Conservation (phyloP, 352 stramenopile species). For the Globisporangium canariense region DNA sequence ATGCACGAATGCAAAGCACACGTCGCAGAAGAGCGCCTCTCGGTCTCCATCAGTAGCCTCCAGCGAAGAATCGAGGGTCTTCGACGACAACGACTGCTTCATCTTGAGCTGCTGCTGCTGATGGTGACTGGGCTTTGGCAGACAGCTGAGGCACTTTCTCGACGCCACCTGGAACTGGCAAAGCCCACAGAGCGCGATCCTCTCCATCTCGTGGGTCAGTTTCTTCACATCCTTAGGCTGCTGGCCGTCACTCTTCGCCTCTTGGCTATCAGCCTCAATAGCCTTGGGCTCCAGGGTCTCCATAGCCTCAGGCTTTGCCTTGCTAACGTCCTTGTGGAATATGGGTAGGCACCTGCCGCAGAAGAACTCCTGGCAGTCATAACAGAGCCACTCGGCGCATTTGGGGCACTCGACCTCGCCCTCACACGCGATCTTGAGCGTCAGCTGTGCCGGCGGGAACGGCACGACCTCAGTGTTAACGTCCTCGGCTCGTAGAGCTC, state of each 20-base stretch:
- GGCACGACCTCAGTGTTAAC: constrained; percentile 45
- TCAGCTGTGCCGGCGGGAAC: constrained; percentile 33
- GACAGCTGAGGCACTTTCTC: constrained; percentile 40
- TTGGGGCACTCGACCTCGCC: constrained; percentile 33
- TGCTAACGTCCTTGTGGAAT: constrained; percentile 31
- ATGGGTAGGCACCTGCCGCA: constrained; percentile 35
- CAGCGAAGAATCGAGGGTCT: too few species aligned
- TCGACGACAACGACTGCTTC: constrained; percentile 9
- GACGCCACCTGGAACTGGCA: constrained; percentile 68
- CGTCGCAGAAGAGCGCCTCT: constrained; percentile 55
- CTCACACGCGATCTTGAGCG: constrained; percentile 41
- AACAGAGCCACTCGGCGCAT: constrained; percentile 61
- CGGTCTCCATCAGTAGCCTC: too few species aligned
- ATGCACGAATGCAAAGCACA: constrained; percentile 61
- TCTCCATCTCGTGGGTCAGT: constrained; percentile 34
- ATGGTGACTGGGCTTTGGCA: constrained; percentile 7
- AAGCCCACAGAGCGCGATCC: constrained; percentile 42
- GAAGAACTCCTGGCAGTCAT: constrained; percentile 57
- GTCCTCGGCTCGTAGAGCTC: constrained; percentile 45
- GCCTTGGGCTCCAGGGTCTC: not conserved
- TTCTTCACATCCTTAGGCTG: not conserved
- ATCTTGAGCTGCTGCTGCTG: constrained; percentile 4
- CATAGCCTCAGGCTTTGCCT: not conserved
- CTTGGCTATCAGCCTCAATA: not conserved
- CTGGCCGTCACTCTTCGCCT: not conserved